Evolutionary conservation across 2,329 filamentous ascomycete genomes (phyloP).

Genomic region (Fusarium keratoplasticum): DNA sequence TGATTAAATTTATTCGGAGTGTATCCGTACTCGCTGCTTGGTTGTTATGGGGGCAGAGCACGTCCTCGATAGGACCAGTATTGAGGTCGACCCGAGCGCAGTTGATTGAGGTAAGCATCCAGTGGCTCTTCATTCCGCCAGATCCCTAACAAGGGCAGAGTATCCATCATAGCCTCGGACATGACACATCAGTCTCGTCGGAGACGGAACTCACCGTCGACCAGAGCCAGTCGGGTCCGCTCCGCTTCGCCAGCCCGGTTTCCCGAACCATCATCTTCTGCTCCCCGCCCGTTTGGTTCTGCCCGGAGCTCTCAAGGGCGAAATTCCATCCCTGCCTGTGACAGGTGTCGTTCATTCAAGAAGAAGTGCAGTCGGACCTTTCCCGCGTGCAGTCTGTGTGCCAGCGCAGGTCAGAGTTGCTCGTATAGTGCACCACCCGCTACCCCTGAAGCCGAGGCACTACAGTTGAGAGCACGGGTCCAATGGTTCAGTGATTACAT

Average conservation of each 20-base stretch:
- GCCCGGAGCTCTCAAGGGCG: not conserved
- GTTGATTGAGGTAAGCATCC: not conserved
- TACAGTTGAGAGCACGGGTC: not conserved
- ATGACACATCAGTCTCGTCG: not conserved
- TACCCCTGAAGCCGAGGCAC: conserved; percentile 24
- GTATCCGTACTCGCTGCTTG: not conserved
- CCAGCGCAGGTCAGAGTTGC: conserved; percentile 50
- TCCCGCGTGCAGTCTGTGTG: conserved; percentile 50
- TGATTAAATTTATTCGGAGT: not conserved
- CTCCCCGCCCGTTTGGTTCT: not conserved
- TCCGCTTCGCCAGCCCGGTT: not conserved
- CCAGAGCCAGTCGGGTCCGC: not conserved
- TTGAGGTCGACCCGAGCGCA: not conserved
- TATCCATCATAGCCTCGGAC: not conserved
- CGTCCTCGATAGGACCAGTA: not conserved
- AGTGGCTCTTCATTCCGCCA: not conserved
- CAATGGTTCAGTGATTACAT: conserved; percentile 37
- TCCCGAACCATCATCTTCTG: not conserved
- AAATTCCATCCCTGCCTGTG: conserved; percentile 42
- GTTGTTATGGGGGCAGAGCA: not conserved
- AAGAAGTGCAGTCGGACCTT: conserved; percentile 55
- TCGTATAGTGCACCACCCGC: conserved; percentile 42
- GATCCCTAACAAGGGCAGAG: not conserved
- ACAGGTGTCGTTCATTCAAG: conserved; percentile 55
- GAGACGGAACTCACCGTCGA: not conserved